phyloP scores from a whole-genome alignment of 1,284 basidiomycete species.

The Cerrena zonata region DNA sequence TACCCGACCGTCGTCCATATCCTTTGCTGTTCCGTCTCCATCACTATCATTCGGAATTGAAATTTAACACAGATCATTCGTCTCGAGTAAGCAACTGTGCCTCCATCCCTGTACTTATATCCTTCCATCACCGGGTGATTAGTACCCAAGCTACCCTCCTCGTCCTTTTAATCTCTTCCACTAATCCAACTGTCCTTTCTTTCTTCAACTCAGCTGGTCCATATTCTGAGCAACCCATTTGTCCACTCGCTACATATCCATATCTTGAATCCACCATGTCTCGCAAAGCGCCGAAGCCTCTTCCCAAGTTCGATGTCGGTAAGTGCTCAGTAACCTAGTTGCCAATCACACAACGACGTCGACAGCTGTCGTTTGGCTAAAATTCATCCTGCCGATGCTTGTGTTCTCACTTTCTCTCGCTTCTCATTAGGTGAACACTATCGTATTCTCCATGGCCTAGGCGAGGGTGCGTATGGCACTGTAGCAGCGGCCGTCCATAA shows the following conservation, averaged over 20 bases:
- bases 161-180: conserved; percentile 5
- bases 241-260: conserved; percentile 6
- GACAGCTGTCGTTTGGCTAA: not conserved
- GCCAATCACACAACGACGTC: not conserved
- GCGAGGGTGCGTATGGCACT: conserved; percentile 76
- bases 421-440: conserved; percentile 61
- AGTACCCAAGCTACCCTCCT: conserved; percentile 3
- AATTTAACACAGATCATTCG: not conserved
- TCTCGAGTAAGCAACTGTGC: not conserved
- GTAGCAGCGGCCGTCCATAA: conserved; percentile 65
- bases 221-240: conserved; percentile 15
- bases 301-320: conserved; percentile 69
- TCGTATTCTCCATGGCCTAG: conserved; percentile 65
- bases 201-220: conserved; percentile 11
- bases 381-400: no score
- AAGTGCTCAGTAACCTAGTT: conserved; percentile 15
- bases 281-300: conserved; percentile 34
- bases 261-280: conserved; percentile 16
- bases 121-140: conserved; percentile 3
- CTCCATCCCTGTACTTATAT: not conserved
- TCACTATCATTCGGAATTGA: not conserved
- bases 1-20: no score
- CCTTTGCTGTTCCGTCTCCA: not conserved
- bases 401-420: conserved; percentile 7
- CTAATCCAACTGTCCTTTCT: conserved; percentile 14